These are phyloP conservation scores for Bothriochloa decipiens DNA, from an alignment of 176 grass and related monocot species.

Conservation along the genomic window DNA sequence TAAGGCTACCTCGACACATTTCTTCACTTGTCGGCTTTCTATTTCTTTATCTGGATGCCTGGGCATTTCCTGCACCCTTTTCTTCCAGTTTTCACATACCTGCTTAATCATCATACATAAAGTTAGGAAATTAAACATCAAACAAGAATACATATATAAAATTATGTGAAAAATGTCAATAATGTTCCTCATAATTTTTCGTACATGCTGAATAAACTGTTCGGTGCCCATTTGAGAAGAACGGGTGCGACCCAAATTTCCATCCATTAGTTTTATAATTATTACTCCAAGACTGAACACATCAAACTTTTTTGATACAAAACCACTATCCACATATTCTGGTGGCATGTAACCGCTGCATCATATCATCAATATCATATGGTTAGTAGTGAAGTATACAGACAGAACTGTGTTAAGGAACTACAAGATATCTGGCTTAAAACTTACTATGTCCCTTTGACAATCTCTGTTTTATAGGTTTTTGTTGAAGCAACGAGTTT, in stretches of 20 bases:
- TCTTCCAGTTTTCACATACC: background rate
- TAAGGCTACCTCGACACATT: background rate
- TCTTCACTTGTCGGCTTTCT: background rate
- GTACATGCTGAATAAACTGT: background rate
- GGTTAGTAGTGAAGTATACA: rapidly evolving
- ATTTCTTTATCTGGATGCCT: background rate
- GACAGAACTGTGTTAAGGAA: too few relatives aligned
- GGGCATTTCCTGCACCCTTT: background rate
- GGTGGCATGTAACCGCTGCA: background rate
- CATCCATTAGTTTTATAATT: background rate
- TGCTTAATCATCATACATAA: too few relatives aligned
- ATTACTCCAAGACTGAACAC: background rate
- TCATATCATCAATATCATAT: background rate
- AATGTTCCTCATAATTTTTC: too few relatives aligned
- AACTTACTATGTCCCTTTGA: background rate
- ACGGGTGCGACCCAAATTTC: background rate
- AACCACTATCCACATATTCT: background rate
- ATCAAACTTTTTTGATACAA: background rate
- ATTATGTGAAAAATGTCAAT: background rate
- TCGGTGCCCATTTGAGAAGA: background rate
- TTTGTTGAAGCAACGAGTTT: background rate
- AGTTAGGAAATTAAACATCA: too few relatives aligned
- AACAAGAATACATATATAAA: too few relatives aligned
- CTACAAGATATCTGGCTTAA: background rate
- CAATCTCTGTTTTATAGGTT: background rate